Base-by-base conservation (phyloP, 176 grass and related monocot species). In the Luzula sylvatica region DNA sequence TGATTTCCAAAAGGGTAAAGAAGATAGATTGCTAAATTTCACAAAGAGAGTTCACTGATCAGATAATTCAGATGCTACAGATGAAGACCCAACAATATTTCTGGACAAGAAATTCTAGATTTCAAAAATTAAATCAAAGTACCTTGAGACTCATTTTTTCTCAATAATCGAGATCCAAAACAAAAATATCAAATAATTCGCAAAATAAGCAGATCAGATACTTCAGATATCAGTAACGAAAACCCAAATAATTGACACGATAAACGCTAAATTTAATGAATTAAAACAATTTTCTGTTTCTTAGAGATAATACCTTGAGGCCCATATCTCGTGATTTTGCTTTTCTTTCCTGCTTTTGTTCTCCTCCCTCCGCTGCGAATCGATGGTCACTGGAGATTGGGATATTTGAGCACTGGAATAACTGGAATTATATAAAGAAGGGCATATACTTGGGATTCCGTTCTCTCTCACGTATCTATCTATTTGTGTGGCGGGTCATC, bases 101-200 rank as follows among this genome's bases (percentile, higher is more conserved):
- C 22, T 43, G 5, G 13, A 64, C 42, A 64, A 64, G 17, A 11
- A 11, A 3, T 20, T 9, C 59, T 26, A 49, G 47, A 64, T 20
- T 48, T 30, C 59, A 3, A 7, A 7, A 41, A 64, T 49, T 45
- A 17, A 32, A 64, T 20, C 11, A 15, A 49, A 35, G 42, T 64
- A 64, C 59, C 59, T 64, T 42, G 42, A 64, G 59, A 64, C 42
- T 24, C 59, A 64, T 64, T 22, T 48, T 64, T 23, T 19, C 42
- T 46, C n/a, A n/a, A n/a, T n/a, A n/a, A n/a, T n/a, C 43, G 59
- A 35, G 30, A 35, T 35, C 30, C 30, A 35, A 9, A 35, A 35
- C 7, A 35, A 35, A n/a, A n/a, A n/a, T n/a, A n/a, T n/a, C n/a
- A n/a, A n/a, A n/a, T n/a, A n/a, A n/a, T n/a, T n/a, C n/a, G n/a